Conservation (phyloP, 23 red algal species). For the Gracilaria gracilis region DNA sequence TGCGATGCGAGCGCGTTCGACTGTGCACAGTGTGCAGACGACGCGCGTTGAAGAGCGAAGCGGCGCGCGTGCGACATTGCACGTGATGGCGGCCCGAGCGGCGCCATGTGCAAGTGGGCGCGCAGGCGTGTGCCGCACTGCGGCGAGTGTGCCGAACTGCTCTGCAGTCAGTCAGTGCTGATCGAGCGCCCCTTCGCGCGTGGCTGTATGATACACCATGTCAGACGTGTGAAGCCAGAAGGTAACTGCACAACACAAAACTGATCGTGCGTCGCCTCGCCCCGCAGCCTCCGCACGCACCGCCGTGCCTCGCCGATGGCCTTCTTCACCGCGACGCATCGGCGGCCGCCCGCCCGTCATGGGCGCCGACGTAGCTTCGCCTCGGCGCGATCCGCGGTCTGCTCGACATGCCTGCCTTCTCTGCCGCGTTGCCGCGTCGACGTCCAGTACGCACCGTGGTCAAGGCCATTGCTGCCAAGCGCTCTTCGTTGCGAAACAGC, state of each 20-base stretch:
- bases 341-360: no score
- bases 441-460: background rate
- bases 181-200: no score
- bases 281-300: background rate
- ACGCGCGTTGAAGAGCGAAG: background rate
- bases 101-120: conserved; percentile 4
- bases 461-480: background rate
- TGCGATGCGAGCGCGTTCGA: no score
- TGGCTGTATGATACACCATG: no score
- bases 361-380: no score
- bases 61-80: conserved; percentile 4
- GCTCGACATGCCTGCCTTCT: background rate
- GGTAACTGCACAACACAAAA: no score
- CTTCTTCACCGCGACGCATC: no score
- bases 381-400: no score
- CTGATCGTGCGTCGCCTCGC: no score
- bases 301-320: background rate
- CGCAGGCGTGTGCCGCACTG: background rate
- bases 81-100: background rate
- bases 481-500: background rate
- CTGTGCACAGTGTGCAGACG: no score
- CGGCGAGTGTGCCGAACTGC: background rate
- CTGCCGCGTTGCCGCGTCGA: background rate
- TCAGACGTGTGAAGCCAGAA: no score
- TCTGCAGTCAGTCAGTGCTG: no score